phyloP scores from a whole-genome alignment of 2,329 filamentous ascomycete genomes.

The Penicillium sp. region DNA sequence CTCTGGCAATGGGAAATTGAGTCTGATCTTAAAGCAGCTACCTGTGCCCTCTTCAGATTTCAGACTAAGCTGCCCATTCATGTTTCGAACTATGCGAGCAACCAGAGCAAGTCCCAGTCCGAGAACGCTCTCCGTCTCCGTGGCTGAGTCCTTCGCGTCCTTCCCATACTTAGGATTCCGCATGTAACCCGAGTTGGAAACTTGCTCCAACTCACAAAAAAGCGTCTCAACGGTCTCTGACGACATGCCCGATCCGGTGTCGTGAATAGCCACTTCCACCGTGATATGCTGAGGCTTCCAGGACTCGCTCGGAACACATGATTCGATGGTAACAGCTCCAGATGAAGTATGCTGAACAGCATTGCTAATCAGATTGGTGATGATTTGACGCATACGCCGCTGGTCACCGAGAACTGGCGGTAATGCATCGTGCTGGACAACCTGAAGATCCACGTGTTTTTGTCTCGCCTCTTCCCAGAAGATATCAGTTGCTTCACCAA shows the following conservation, averaged over 20 bases:
- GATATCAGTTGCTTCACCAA: slow-evolving; percentile 71
- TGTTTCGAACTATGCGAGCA: slow-evolving; percentile 76
- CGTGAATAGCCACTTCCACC: slow-evolving; percentile 71
- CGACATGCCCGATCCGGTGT: slow-evolving; percentile 68
- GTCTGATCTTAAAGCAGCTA: slow-evolving; percentile 74
- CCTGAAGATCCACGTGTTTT: slow-evolving; percentile 69
- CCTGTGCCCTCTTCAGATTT: slow-evolving; percentile 80
- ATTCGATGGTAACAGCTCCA: slow-evolving; percentile 70
- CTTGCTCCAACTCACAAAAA: slow-evolving; percentile 64
- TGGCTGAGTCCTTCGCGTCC: slow-evolving; percentile 29
- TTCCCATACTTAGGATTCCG: slow-evolving; percentile 23
- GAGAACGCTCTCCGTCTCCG: slow-evolving; percentile 51
- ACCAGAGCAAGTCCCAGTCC: slow-evolving; percentile 82
- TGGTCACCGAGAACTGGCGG: slow-evolving; percentile 77
- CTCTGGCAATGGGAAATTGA: slow-evolving; percentile 68
- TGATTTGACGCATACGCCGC: slow-evolving; percentile 72
- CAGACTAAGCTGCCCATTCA: slow-evolving; percentile 80
- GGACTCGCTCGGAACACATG: slow-evolving; percentile 53
- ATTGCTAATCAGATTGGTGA: slow-evolving; percentile 81
- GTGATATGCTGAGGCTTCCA: slow-evolving; percentile 55
- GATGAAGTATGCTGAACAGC: slow-evolving; percentile 73
- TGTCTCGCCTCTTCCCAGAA: slow-evolving; percentile 74
- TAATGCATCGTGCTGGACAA: slow-evolving; percentile 65
- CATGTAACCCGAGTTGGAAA: slow-evolving; percentile 56
- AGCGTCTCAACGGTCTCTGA: slow-evolving; percentile 56